Percentiles rank a stretch among this genome's conserved stretches.
phyloP scores from a whole-genome alignment of 2,329 filamentous ascomycete species.

The Ophiostoma himal-ulmi region DNA sequence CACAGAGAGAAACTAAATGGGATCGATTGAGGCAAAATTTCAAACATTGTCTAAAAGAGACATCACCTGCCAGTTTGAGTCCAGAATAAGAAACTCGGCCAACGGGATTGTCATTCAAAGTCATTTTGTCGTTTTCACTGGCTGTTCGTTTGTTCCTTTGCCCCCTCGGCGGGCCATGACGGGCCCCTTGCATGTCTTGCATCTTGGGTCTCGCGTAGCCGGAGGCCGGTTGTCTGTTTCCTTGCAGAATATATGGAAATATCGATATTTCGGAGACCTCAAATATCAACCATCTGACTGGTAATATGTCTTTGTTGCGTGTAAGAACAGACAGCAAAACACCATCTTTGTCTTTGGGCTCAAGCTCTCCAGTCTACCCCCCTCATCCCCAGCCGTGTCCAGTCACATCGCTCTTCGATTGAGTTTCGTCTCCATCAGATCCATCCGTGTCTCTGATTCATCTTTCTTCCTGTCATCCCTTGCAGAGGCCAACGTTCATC shows the following conservation, averaged over 20 bases:
- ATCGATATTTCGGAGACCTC: not conserved
- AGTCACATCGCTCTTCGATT: constrained; percentile 8
- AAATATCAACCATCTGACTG: not conserved
- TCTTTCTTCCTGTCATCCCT: constrained; percentile 4
- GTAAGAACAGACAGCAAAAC: not conserved
- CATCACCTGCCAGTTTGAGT: not conserved
- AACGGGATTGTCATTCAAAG: not conserved
- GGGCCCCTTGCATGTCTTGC: not conserved
- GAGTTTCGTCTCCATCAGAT: constrained; percentile 10
- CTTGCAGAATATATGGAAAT: not conserved
- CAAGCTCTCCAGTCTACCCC: not conserved
- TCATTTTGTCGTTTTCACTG: not conserved
- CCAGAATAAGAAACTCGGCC: not conserved
- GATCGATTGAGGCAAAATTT: not conserved
- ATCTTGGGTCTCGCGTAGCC: not conserved
- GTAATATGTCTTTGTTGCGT: not conserved
- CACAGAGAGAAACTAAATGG: not conserved
- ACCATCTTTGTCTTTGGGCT: not conserved
- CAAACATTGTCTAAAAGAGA: not conserved
- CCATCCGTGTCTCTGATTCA: constrained; percentile 8
- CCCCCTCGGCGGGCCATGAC: constrained; percentile 1
- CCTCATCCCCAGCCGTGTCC: not conserved
- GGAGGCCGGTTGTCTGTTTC: not conserved
- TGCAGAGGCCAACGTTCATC: constrained; percentile 4
- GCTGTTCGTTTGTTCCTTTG: not conserved